These are phyloP conservation scores for Rhizopogon rudus DNA, from an alignment of 768 basidiomycete genomes.

Conservation along the genomic window DNA sequence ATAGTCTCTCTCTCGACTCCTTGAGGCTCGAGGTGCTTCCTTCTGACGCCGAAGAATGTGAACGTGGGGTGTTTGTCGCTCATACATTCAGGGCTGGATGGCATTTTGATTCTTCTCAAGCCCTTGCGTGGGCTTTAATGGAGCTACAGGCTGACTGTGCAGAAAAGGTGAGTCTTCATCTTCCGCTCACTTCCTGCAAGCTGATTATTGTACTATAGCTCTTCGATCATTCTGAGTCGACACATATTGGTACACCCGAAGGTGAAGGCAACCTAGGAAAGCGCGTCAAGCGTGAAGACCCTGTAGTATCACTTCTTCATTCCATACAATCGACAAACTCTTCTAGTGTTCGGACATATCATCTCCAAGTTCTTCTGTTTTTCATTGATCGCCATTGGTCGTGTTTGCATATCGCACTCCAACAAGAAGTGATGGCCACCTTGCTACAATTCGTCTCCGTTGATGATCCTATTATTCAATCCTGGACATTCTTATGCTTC, in stretches of 20 bases:
- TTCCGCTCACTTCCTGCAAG: neutral
- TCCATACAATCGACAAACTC: constrained; percentile 34
- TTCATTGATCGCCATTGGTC: constrained; percentile 77
- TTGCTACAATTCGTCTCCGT: constrained; percentile 59
- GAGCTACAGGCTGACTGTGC: constrained; percentile 80
- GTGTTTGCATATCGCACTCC: constrained; percentile 52
- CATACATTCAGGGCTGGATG: constrained; percentile 68
- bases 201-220: constrained; percentile 37
- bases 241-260: constrained; percentile 32
- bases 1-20: constrained; percentile 58
- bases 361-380: constrained; percentile 80
- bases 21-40: constrained; percentile 47
- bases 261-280: constrained; percentile 37
- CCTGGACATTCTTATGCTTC: constrained; percentile 81
- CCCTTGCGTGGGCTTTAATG: constrained; percentile 72
- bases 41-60: constrained; percentile 8
- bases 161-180: constrained; percentile 43
- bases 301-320: constrained; percentile 50
- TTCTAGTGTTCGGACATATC: constrained; percentile 37
- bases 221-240: constrained; percentile 57
- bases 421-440: constrained; percentile 47
- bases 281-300: constrained; percentile 51
- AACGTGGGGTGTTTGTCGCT: constrained; percentile 47
- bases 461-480: constrained; percentile 64
- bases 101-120: constrained; percentile 66